Evolutionary conservation across 208 protist genomes (phyloP).

Genomic region (Trypanosoma grayi): DNA sequence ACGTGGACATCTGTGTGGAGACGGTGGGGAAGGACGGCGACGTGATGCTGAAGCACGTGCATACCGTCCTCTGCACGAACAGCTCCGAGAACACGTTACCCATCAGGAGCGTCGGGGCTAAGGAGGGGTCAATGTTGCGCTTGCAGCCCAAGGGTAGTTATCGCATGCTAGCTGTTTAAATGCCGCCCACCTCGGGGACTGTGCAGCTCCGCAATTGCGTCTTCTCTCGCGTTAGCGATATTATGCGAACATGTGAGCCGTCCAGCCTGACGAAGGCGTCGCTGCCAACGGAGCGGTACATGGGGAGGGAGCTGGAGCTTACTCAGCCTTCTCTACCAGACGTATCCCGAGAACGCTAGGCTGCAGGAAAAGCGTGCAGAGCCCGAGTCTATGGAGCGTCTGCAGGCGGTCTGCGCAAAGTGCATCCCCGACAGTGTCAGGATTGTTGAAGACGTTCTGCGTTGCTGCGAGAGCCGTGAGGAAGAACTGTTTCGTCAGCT

Average conservation of each 20-base stretch:
- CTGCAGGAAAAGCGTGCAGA: neutral
- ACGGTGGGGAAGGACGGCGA: neutral
- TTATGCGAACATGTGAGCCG: slow-evolving; percentile 10
- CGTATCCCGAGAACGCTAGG: slow-evolving; percentile 8
- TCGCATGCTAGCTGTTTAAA: neutral
- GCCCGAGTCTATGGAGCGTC: slow-evolving; percentile 34
- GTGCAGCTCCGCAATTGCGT: slow-evolving; percentile 15
- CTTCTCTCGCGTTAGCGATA: slow-evolving; percentile 4
- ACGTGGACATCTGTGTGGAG: slow-evolving; percentile 14
- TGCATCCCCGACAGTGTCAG: slow-evolving; percentile 56
- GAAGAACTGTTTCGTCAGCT: slow-evolving; percentile 55
- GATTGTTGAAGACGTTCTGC: slow-evolving; percentile 49
- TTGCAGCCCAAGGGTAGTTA: slow-evolving; percentile 2
- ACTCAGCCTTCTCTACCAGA: slow-evolving; percentile 11
- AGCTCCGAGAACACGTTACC: neutral
- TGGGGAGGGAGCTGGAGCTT: slow-evolving; percentile 15
- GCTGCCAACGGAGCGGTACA: slow-evolving; percentile 4
- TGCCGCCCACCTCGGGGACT: slow-evolving; percentile 6
- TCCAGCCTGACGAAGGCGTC: neutral
- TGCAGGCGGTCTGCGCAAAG: slow-evolving; percentile 40
- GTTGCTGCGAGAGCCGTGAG: slow-evolving; percentile 51
- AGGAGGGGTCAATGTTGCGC: neutral
- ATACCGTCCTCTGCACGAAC: neutral
- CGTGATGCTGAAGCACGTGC: neutral
- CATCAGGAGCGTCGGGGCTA: neutral